Evolutionary conservation across 306 rosid species (phyloP), one percentile per base, ranked within the genome.

Genomic region (Purshia tridentata): DNA sequence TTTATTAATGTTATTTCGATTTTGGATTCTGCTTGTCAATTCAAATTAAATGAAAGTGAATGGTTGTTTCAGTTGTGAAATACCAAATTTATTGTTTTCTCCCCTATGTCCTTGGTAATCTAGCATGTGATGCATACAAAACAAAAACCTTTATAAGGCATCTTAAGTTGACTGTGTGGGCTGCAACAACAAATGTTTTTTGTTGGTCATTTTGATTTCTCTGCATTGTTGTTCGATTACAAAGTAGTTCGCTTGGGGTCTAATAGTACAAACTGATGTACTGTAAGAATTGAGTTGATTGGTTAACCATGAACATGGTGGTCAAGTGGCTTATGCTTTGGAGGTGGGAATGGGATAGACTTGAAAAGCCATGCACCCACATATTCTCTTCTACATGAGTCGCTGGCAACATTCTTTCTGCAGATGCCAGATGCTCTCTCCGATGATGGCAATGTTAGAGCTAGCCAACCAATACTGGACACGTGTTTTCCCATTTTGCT

Each of bases 11-110:
- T 49, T 77, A 69, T 58, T 76, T 44, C 52, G 3, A 10, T 83
- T 74, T 78, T 70, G 79, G 63, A 52, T 80, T 77, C 59, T 80
- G 91, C 39, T 46, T 76, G 50, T 72, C 77, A 67, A 58, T 81
- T 81, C 73, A 45, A 76, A 41, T 72, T 29, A 79, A 76, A 41
- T 72, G 45, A 79, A 79, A 72, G 84, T 77, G 83, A 68, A 77
- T 73, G 46, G 59, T 75, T 84, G 60, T 78, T 78, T 14, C 72
- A 46, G 51, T 58, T 78, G 65, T 66, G 69, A 50, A 78, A 47
- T 73, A 72, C 71, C 6, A 66, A 29, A 23, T 23, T 37, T 35
- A 2, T 50, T 50, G 4, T 50, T 50, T 15, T 50, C 54, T n/a
- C 15, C 16, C 2, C 35, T 29, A 29, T 29, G 35, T 1, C 35